Percentiles rank a stretch among this genome's conserved stretches.
Evolutionary conservation across 2,329 filamentous ascomycete genomes (phyloP).

Genomic region (Zasmidium citrigriseum): DNA sequence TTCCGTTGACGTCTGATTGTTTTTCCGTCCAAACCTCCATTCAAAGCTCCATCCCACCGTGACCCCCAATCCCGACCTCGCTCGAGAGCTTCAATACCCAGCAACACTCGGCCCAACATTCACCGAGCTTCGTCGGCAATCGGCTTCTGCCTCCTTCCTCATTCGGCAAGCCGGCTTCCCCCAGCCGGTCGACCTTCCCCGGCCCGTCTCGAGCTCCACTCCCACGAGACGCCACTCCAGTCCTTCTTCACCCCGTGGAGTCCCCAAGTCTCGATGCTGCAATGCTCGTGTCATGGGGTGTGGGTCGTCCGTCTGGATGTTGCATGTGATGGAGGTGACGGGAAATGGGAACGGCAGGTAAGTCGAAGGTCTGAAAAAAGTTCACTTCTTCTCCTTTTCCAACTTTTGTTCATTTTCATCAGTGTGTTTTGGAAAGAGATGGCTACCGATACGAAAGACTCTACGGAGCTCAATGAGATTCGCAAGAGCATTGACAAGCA

Average conservation of each 20-base stretch:
- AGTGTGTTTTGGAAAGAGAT: neutral
- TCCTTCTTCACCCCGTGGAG: constrained; percentile 10
- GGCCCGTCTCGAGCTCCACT: neutral
- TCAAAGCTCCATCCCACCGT: neutral
- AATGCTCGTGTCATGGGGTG: neutral
- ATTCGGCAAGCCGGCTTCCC: neutral
- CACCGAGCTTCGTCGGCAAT: neutral
- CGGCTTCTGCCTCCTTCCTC: constrained; percentile 1
- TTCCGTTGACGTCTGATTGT: no score
- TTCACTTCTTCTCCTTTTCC: neutral
- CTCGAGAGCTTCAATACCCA: neutral
- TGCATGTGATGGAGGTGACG: no score
- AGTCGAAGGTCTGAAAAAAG: constrained; percentile 5
- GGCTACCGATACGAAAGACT: neutral
- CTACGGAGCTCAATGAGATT: constrained; percentile 8
- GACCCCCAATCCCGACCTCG: neutral
- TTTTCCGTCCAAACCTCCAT: neutral
- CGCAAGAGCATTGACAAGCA: constrained; percentile 9
- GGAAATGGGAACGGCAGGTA: constrained; percentile 1
- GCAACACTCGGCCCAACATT: neutral
- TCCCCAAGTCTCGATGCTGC: constrained; percentile 4
- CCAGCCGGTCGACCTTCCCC: constrained; percentile 2
- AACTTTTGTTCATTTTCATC: neutral
- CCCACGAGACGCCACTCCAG: constrained; percentile 5
- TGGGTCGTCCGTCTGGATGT: neutral